A percentile compares a stretch with the other conserved stretches of the same genome.
These are phyloP conservation scores for Cryoendolithus antarcticus DNA, from an alignment of 2,329 filamentous ascomycete genomes.

Conservation along the genomic window DNA sequence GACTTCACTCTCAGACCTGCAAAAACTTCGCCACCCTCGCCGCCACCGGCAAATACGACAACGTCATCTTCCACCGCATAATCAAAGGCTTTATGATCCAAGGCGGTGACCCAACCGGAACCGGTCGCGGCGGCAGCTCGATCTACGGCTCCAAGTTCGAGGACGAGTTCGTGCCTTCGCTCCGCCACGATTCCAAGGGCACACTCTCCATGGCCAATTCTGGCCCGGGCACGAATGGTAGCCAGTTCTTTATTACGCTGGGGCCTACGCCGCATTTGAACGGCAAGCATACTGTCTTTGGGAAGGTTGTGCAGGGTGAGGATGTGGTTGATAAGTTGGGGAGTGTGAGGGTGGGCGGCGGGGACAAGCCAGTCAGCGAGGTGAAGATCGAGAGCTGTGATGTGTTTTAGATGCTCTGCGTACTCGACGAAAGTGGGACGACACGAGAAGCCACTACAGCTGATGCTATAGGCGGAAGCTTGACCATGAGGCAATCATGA, in stretches of 20 bases:
- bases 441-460: too few relatives aligned
- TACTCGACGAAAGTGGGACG: too few relatives aligned
- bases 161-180: slow-evolving; percentile 70
- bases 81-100: slow-evolving; percentile 97
- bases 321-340: slow-evolving; percentile 87
- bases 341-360: slow-evolving; percentile 63
- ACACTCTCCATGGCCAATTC: slow-evolving; percentile 91
- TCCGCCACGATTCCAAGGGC: slow-evolving; percentile 69
- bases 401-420: slow-evolving; percentile 10
- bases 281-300: slow-evolving; percentile 91
- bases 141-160: slow-evolving; percentile 84
- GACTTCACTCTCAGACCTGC: slow-evolving; percentile 15
- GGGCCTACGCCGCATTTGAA: slow-evolving; percentile 65
- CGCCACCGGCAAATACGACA: slow-evolving; percentile 22
- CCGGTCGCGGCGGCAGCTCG: slow-evolving; percentile 48
- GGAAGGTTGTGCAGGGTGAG: slow-evolving; percentile 77
- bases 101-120: slow-evolving; percentile 31
- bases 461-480: too few relatives aligned
- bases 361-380: slow-evolving; percentile 69
- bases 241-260: slow-evolving; percentile 87
- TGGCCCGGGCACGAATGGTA: slow-evolving; percentile 84
- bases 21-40: slow-evolving; percentile 24
- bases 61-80: slow-evolving; percentile 25
- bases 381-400: slow-evolving; percentile 51
- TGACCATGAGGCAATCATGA: too few relatives aligned